Percentiles rank a stretch among this genome's conserved stretches.
phyloP scores from a whole-genome alignment of 805 yeast species.

The Zygosaccharomyces pseudorouxii region DNA sequence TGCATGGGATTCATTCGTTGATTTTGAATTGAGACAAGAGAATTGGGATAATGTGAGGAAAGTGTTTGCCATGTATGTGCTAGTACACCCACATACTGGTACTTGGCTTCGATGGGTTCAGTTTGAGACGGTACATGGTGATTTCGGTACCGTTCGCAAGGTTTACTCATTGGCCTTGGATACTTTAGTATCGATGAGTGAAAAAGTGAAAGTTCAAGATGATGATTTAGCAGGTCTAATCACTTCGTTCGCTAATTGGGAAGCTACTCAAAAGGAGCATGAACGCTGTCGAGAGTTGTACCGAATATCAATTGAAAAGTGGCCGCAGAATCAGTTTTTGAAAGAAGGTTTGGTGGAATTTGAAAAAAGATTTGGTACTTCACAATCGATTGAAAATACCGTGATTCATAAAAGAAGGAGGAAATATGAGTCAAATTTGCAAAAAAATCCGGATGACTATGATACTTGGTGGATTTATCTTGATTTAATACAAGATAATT shows the following conservation, averaged over 20 bases:
- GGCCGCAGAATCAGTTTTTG: constrained; percentile 38
- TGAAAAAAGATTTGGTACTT: constrained; percentile 61
- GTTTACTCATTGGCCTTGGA: constrained; percentile 69
- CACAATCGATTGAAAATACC: constrained; percentile 48
- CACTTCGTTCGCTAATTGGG: constrained; percentile 60
- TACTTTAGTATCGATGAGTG: constrained; percentile 34
- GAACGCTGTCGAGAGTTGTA: constrained; percentile 62
- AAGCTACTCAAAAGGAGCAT: constrained; percentile 51
- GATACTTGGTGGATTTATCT: constrained; percentile 83
- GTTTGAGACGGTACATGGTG: constrained; percentile 58
- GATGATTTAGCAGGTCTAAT: constrained; percentile 40
- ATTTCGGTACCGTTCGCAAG: constrained; percentile 46
- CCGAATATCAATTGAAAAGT: constrained; percentile 44
- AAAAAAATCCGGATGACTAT: constrained; percentile 50
- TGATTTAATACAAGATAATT: constrained; percentile 44
- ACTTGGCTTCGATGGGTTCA: constrained; percentile 75
- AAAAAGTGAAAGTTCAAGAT: constrained; percentile 21
- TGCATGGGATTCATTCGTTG: constrained; percentile 73
- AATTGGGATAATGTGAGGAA: constrained; percentile 53
- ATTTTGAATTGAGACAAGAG: constrained; percentile 65
- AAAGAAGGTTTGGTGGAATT: constrained; percentile 48
- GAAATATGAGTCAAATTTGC: constrained; percentile 48
- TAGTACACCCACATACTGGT: constrained; percentile 45
- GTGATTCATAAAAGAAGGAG: constrained; percentile 50
- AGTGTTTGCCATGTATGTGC: constrained; percentile 54